phyloP scores from a whole-genome alignment of 2,329 filamentous ascomycete species.

The Hyphodiscus sp. region DNA sequence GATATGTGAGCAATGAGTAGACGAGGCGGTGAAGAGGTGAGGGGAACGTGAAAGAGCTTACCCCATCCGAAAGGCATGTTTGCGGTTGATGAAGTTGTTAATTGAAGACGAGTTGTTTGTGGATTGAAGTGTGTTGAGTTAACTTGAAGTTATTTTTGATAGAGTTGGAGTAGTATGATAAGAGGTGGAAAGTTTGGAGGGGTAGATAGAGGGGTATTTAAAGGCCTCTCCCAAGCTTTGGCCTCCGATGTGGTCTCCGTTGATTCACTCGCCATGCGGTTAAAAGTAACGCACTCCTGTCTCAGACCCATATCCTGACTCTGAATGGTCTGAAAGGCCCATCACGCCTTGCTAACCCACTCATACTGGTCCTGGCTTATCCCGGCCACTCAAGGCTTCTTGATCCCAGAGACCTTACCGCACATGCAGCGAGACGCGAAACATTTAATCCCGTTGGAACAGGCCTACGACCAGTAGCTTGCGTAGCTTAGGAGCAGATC shows the following conservation, averaged over 20 bases:
- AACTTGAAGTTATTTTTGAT: neutral
- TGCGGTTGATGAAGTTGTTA: conserved; percentile 10
- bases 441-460: neutral
- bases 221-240: neutral
- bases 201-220: conserved; percentile 7
- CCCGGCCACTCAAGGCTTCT: too few relatives aligned
- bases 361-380: too few relatives aligned
- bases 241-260: neutral
- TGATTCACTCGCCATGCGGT: neutral
- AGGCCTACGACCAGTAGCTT: neutral
- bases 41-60: conserved; percentile 7
- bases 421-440: neutral
- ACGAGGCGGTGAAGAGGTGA: neutral
- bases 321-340: too few relatives aligned
- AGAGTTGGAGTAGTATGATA: neutral
- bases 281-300: neutral
- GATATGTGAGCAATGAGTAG: neutral
- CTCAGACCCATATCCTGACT: too few relatives aligned
- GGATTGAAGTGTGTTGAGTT: neutral
- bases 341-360: too few relatives aligned
- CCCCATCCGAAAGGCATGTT: conserved; percentile 27
- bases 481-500: neutral
- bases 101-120: conserved; percentile 1
- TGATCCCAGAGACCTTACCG: neutral
- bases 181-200: neutral